Conservation (phyloP, 345 rosid species). For the Bruguiera sexangula region DNA sequence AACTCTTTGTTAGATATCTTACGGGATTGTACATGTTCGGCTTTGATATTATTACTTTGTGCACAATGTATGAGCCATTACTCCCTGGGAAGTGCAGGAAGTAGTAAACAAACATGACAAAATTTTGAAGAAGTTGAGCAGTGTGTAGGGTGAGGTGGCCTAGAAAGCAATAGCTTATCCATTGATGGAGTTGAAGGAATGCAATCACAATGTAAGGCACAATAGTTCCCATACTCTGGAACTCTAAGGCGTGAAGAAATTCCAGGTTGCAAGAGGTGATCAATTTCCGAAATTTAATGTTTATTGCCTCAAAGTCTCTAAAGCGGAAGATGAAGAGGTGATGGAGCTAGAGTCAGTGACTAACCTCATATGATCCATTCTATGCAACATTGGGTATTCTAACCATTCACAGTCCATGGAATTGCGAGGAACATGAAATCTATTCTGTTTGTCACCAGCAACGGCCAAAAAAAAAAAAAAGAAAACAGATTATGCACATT, state of each 20-base stretch:
- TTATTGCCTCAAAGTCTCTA: no score
- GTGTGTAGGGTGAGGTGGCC: conserved; percentile 1
- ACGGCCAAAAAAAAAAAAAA: no score
- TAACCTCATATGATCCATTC: no score
- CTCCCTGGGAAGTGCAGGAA: conserved; percentile 9
- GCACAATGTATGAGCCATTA: background rate
- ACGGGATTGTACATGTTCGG: background rate
- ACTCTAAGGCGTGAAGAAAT: conserved; percentile 12
- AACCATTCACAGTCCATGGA: no score
- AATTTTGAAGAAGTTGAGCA: conserved; percentile 11
- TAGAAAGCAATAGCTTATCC: conserved; percentile 14
- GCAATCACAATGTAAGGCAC: conserved; percentile 14
- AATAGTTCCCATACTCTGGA: conserved; percentile 14
- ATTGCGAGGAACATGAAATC: no score
- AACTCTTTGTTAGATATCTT: background rate
- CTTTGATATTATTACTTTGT: background rate
- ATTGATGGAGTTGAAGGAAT: conserved; percentile 15
- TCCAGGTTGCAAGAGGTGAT: no score
- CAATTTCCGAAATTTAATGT: no score
- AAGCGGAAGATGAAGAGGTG: no score
- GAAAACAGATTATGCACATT: no score
- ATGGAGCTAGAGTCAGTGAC: no score
- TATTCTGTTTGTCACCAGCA: no score
- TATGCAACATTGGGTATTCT: no score
- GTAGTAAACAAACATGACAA: conserved; percentile 8